These are phyloP conservation scores for Boletus eberwhitei DNA, from an alignment of 768 basidiomycete species.

Conservation along the genomic window DNA sequence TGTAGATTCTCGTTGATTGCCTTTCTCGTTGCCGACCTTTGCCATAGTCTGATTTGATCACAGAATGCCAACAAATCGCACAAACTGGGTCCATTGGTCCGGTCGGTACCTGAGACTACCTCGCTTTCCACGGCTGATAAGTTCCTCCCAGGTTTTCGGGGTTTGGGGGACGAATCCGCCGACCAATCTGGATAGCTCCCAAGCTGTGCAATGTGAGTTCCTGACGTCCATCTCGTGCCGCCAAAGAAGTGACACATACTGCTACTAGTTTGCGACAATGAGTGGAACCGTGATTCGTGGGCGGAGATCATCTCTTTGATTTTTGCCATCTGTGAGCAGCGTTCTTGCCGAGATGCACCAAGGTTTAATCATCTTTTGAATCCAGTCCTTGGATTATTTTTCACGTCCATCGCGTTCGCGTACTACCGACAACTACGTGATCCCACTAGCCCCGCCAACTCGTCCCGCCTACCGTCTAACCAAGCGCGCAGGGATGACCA, in stretches of 20 bases:
- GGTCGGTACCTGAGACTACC: slow-evolving; percentile 24
- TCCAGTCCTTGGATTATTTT: slow-evolving; percentile 55
- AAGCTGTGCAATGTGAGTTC: slow-evolving; percentile 48
- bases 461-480: slow-evolving; percentile 40
- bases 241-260: slow-evolving; percentile 7
- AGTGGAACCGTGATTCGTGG: slow-evolving; percentile 67
- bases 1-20: not conserved
- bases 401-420: slow-evolving; percentile 61
- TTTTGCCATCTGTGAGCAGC: slow-evolving; percentile 50
- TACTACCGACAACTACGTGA: slow-evolving; percentile 77
- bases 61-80: slow-evolving; percentile 46
- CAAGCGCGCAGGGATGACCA: slow-evolving; percentile 37
- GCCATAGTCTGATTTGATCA: slow-evolving; percentile 53
- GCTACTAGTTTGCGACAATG: slow-evolving; percentile 55
- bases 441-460: slow-evolving; percentile 55
- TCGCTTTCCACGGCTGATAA: slow-evolving; percentile 11
- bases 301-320: slow-evolving; percentile 63
- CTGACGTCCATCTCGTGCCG: not conserved
- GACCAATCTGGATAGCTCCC: slow-evolving; percentile 26
- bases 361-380: not conserved
- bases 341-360: too few relatives aligned
- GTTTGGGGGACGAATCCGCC: slow-evolving; percentile 49
- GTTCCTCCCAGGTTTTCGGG: slow-evolving; percentile 39
- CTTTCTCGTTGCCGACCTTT: not conserved
- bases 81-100: slow-evolving; percentile 31